Base-by-base conservation (phyloP, 441 rosid genomes). In the Gossypium schwendimanii region DNA sequence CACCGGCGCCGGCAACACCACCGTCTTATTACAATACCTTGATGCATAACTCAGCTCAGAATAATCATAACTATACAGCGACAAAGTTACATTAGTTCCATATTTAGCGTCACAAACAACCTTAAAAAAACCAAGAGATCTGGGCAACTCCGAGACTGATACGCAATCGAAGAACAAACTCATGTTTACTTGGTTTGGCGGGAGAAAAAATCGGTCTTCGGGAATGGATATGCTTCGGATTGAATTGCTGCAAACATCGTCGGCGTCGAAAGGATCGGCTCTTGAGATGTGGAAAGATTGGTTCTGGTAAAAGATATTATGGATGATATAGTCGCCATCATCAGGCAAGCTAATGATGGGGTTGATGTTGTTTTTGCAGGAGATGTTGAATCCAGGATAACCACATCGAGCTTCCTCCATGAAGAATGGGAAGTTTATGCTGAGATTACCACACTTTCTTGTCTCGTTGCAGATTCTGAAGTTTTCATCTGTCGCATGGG, bases 341-440 rank as follows among this genome's bases (percentile, higher is more conserved):
- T 44, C 3, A 2, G n/a, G 12, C 3, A 44, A 44, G 4, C 49
- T 44, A 12, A 44, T 0, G 4, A 44, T 44, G 49, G 49, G 49
- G 49, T 11, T 44, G n/a, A 63, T 62, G 10, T 70, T 59, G 4
- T 4, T 3, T 4, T 15, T 14, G 83, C 88, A 86, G 20, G 81
- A 69, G 53, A 88, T 33, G 8, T 21, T 8, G 73, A 88, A 88
- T 50, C 88, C 82, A 4, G 92, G 92, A 65, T 66, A 73, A 44
- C 90, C 92, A 52, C 88, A 83, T 57, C 5, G 77, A 59, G 70
- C 0, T 45, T 67, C 58, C 33, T 81, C 85, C 36, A 14, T 49
- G 53, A 12, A 49, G 17, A 49, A 49, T 49, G 53, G 18, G 18
- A 49, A 49, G 15, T 49, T 14, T 14, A 14, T 14, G 53, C 17